Percentiles rank a stretch among this genome's conserved stretches.
phyloP scores from a whole-genome alignment of 345 rosid species.

The Citrus cavaleriei region DNA sequence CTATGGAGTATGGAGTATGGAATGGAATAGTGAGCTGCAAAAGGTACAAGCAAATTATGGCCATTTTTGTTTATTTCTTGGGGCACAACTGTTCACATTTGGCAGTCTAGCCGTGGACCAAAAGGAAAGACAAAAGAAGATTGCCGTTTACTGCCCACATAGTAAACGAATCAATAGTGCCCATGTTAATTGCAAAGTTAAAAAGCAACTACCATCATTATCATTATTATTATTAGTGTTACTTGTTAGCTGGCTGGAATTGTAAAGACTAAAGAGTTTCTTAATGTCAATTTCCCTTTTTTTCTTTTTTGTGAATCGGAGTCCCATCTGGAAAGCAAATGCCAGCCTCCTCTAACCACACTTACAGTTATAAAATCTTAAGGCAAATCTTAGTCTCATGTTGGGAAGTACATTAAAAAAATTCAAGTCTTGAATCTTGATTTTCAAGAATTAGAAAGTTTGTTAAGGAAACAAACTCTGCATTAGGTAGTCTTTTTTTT shows the following conservation, averaged over 20 bases:
- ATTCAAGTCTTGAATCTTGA: constrained; percentile 30
- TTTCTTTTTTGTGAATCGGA: neutral
- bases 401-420: neutral
- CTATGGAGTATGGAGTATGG: too few relatives aligned
- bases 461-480: constrained; percentile 22
- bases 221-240: constrained; percentile 7
- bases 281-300: neutral
- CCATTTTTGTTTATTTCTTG: neutral
- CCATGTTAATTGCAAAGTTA: constrained; percentile 20
- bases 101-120: constrained; percentile 1
- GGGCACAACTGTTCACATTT: neutral
- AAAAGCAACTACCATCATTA: constrained; percentile 26
- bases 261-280: neutral
- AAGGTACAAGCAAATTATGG: neutral
- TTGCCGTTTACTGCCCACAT: neutral
- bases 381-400: neutral
- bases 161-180: constrained; percentile 10
- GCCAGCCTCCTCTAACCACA: constrained; percentile 16
- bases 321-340: constrained; percentile 42
- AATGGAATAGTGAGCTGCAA: neutral
- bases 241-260: constrained; percentile 23
- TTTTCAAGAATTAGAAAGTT: constrained; percentile 30
- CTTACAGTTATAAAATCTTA: neutral
- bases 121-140: neutral
- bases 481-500: constrained; percentile 7